Evolutionary conservation across 2,329 filamentous ascomycete genomes (phyloP), one percentile per base, ranked within the genome.

Genomic region (Fusarium decemcellulare): DNA sequence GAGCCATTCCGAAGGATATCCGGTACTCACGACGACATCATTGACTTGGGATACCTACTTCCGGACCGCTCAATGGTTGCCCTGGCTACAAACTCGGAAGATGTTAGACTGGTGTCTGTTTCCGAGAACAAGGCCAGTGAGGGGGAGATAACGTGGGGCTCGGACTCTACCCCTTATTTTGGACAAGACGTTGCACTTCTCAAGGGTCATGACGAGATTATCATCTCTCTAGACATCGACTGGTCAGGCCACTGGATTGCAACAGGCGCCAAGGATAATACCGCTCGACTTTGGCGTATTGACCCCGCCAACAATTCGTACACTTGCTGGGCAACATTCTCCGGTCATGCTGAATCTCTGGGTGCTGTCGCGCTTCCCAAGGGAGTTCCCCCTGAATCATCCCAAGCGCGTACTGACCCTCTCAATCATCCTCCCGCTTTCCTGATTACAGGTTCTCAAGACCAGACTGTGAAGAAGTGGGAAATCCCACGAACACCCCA

Each of bases 201-300:
- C 2, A 93, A 93, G 76, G 96, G 96, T 1, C 96, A 99, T 73
- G 91, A 95, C 52, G 96, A 99, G 72, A 98, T 99, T 54, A 93
- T 99, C 64, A 97, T 99, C 72, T 95, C 94, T 62, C 84, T 99
- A 42, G 95, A 98, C 77, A 91, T 94, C 4, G 96, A 99, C 81
- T 97, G 94, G 94, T 98, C 96, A 10, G 97, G 97, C 1, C 91
- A 96, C 78, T 99, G 96, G 96, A 88, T 99, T 40, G 95, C 92
- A 12, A 98, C 96, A 2, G 96, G 95, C 56, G 93, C 96, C 23
- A 99, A 99, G 81, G 96, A 99, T 79, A 99, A 98, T 76, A 96
- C 93, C 4, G 96, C 95, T 16, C 91, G 93, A 69, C 82, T 99
- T 37, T 99, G 96, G 96, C 88, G 92, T 56, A 84, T 99, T 29